phyloP scores from a whole-genome alignment of 139 green algal species.

The Chlamydomonas applanata region DNA sequence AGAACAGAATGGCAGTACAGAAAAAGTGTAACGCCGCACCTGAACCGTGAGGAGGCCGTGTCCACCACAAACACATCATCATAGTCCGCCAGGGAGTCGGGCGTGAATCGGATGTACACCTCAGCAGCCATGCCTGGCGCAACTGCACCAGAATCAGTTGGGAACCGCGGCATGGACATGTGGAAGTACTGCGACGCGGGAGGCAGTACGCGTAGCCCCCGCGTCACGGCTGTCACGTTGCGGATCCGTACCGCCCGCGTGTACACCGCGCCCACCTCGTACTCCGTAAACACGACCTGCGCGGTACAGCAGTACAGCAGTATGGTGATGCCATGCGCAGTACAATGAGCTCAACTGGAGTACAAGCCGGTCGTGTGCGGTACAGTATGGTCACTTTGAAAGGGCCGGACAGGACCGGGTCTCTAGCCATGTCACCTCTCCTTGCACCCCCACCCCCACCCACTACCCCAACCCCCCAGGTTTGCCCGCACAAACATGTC shows the following conservation, averaged over 20 bases:
- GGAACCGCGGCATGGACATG: slow-evolving; percentile 50
- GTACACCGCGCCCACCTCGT: slow-evolving; percentile 40
- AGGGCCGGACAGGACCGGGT: no score
- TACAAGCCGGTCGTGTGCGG: no score
- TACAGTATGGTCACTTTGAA: no score
- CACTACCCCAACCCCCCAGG: no score
- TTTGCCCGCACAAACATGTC: no score
- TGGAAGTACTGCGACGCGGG: slow-evolving; percentile 63
- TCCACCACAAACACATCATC: slow-evolving; percentile 59
- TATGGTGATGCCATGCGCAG: no score
- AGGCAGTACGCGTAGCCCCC: slow-evolving; percentile 50
- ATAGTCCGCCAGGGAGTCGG: slow-evolving; percentile 69
- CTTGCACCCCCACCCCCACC: no score
- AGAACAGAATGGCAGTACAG: no score
- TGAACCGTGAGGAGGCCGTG: slow-evolving; percentile 39
- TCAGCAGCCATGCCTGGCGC: slow-evolving; percentile 58
- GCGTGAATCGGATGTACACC: slow-evolving; percentile 63
- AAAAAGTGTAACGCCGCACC: no score
- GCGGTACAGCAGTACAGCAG: no score
- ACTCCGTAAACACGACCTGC: slow-evolving; percentile 49
- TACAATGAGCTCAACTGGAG: no score
- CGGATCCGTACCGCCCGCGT: slow-evolving; percentile 44
- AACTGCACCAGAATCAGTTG: slow-evolving; percentile 31
- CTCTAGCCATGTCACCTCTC: no score
- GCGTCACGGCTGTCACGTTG: slow-evolving; percentile 51